phyloP scores from a whole-genome alignment of 306 rosid species.

The Geum urbanum region DNA sequence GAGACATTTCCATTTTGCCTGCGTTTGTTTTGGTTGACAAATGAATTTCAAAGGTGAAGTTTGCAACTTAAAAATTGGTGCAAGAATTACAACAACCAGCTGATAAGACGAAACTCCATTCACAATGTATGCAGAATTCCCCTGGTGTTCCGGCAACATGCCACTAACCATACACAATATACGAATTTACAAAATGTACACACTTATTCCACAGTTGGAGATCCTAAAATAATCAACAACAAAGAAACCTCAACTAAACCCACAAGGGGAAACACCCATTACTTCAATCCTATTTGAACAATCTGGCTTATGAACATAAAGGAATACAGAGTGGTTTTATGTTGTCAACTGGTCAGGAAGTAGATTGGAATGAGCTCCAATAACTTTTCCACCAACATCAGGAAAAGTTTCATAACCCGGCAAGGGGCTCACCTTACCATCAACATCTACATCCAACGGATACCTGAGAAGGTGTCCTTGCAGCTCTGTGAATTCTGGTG shows the following conservation, averaged over 20 bases:
- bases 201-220: not conserved
- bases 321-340: conserved; percentile 17
- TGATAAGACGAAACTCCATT: no score
- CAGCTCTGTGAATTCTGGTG: conserved; percentile 38
- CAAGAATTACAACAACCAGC: not conserved
- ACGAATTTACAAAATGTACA: conserved; percentile 9
- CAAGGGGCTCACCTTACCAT: conserved; percentile 53
- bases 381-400: conserved; percentile 74
- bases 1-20: no score
- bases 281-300: not conserved
- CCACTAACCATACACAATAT: not conserved
- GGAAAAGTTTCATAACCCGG: conserved; percentile 63
- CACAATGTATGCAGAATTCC: not conserved
- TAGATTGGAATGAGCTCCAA: conserved; percentile 45
- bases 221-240: not conserved
- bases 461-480: conserved; percentile 84
- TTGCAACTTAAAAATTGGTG: not conserved
- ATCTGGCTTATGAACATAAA: not conserved
- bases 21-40: not conserved
- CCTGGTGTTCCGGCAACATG: not conserved
- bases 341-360: conserved; percentile 81
- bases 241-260: not conserved
- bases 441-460: conserved; percentile 53
- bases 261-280: not conserved
- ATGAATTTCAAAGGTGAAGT: not conserved